Evolutionary conservation across 495 filamentous ascomycete species (phyloP).

Genomic region (Pyronema omphalodes): DNA sequence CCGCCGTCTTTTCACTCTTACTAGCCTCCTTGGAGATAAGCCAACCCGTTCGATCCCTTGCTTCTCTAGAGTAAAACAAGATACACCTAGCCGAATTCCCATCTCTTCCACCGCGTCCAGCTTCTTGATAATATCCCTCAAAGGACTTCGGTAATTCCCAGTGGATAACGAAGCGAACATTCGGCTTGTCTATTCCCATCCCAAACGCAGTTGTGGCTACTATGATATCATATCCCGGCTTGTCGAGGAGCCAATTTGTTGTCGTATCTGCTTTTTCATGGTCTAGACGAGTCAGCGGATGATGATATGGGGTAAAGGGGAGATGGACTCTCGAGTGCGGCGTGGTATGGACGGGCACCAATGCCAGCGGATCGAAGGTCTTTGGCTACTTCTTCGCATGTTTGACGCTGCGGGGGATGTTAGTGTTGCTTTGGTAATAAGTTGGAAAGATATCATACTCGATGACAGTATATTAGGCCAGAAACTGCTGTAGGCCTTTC

Average conservation of each 20-base stretch:
- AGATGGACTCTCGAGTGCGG: slow-evolving; percentile 33
- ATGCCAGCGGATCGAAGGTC: slow-evolving; percentile 42
- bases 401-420: slow-evolving; percentile 31
- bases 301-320: not conserved
- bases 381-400: slow-evolving; percentile 56
- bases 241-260: slow-evolving; percentile 55
- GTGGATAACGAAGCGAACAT: slow-evolving; percentile 78
- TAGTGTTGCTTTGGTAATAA: not conserved
- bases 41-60: slow-evolving; percentile 54
- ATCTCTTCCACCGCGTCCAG: slow-evolving; percentile 75
- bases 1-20: slow-evolving; percentile 19
- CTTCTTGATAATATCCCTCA: slow-evolving; percentile 92
- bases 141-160: slow-evolving; percentile 85
- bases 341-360: slow-evolving; percentile 45
- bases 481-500: slow-evolving; percentile 45
- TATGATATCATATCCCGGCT: slow-evolving; percentile 65
- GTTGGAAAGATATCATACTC: slow-evolving; percentile 9
- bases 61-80: slow-evolving; percentile 72
- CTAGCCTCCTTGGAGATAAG: slow-evolving; percentile 30
- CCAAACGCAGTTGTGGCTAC: slow-evolving; percentile 92
- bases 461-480: slow-evolving; percentile 81
- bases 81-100: slow-evolving; percentile 72
- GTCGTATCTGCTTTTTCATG: slow-evolving; percentile 45
- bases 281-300: slow-evolving; percentile 9
- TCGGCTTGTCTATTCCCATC: slow-evolving; percentile 92